Conservation (phyloP, 768 basidiomycete genomes). For the Auriscalpium microsporum region DNA sequence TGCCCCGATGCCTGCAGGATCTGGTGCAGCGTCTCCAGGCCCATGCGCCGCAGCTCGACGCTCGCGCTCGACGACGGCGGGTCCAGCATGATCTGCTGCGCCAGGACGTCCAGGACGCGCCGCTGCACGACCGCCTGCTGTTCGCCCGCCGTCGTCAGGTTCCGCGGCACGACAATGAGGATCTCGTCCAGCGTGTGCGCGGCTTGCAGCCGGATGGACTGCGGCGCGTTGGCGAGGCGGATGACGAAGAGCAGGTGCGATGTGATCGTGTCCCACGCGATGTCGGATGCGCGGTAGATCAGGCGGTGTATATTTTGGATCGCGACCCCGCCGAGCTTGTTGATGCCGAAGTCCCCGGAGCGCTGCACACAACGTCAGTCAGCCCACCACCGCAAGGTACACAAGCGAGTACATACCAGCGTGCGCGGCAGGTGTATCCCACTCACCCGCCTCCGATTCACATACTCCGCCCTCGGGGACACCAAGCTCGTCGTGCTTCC, state of each 20-base stretch:
- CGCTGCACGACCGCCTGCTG: slow-evolving; percentile 66
- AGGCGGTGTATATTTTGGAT: slow-evolving; percentile 82
- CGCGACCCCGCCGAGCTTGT: slow-evolving; percentile 72
- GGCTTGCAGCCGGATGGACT: slow-evolving; percentile 78
- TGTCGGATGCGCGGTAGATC: slow-evolving; percentile 69
- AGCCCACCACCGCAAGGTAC: background rate
- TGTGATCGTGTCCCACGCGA: slow-evolving; percentile 81
- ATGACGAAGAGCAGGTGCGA: slow-evolving; percentile 74
- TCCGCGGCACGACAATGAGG: slow-evolving; percentile 66
- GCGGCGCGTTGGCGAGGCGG: slow-evolving; percentile 59
- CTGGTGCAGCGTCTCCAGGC: slow-evolving; percentile 80
- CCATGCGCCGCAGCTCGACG: slow-evolving; percentile 81
- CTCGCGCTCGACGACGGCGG: slow-evolving; percentile 31
- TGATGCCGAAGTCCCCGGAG: slow-evolving; percentile 91
- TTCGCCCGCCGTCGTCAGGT: slow-evolving; percentile 48
- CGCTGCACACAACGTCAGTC: slow-evolving; percentile 35
- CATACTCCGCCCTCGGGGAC: slow-evolving; percentile 37
- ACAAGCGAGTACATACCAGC: slow-evolving; percentile 40
- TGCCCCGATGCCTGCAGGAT: slow-evolving; percentile 90
- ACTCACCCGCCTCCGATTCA: slow-evolving; percentile 57
- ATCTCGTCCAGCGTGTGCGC: slow-evolving; percentile 83
- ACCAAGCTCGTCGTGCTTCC: slow-evolving; percentile 27
- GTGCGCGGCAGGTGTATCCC: slow-evolving; percentile 81
- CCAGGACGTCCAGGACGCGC: slow-evolving; percentile 78
- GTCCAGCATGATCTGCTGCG: slow-evolving; percentile 60